Base-by-base conservation (phyloP, 768 basidiomycete species). In the Gymnopilus dilepis region DNA sequence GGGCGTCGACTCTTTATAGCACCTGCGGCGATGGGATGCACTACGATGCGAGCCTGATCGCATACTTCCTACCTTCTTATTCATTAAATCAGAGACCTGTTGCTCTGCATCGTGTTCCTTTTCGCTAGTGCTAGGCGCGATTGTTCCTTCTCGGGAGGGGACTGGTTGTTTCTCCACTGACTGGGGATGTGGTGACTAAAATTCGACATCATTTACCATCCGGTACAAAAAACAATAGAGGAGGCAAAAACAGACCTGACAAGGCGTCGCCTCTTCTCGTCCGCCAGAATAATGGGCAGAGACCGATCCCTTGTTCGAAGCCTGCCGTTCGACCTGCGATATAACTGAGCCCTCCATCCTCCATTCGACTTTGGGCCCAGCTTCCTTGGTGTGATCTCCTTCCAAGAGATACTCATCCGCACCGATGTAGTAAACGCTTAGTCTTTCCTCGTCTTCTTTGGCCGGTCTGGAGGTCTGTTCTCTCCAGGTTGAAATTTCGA, bases 401-500 rank as follows among this genome's bases (percentile, higher is more conserved):
- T 68, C 73, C 56, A 60, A 65, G 38, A 65, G 70, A 66, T 75
- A 77, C 19, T 77, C 77, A 22, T 73, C 73, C 4, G 76, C 69
- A 52, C 72, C 75, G 60, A 82, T 68, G 67, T 78, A 83, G 70
- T 82, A 82, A 30, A 84, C 74, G 57, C 82, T 82, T 73, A 81
- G 76, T 40, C 62, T 73, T 3, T 62, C 60, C 50, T 78, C 79
- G 6, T 76, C 76, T 33, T 74, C 70, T 21, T 74, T 69, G 31
- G 70, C 65, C 42, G 70, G 72, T 28, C 41, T 71, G 4, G 81
- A 80, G 0, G 84, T 82, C 43, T 83, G 80, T 66, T 86, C 82
- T 33, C 85, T 74, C 86, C 86, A 88, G 8, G 78, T 78, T 22
- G 77, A 80, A 56, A 88, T 81, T 48, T 82, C 84, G 5, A 84